Evolutionary conservation across 1,284 basidiomycete species (phyloP).

Genomic region (Microbotryum scabiosae): DNA sequence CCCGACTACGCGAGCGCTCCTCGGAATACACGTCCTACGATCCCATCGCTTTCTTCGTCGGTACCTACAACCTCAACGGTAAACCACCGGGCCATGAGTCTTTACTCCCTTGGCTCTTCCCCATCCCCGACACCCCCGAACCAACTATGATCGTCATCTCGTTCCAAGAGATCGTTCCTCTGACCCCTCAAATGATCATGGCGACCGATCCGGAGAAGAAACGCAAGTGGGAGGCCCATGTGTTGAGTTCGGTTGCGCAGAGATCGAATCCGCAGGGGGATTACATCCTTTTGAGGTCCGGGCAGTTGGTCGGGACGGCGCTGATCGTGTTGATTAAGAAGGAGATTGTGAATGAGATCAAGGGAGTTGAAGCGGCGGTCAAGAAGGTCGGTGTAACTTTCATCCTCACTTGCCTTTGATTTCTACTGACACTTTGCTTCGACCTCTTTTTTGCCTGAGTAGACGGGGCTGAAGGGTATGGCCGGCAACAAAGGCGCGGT

Average conservation of each 20-base stretch:
- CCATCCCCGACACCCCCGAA: slow-evolving; percentile 47
- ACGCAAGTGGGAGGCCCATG: slow-evolving; percentile 78
- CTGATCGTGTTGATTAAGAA: slow-evolving; percentile 75
- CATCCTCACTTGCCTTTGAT: background rate
- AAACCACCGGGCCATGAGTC: slow-evolving; percentile 68
- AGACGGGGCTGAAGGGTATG: slow-evolving; percentile 94
- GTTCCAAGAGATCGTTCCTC: slow-evolving; percentile 95
- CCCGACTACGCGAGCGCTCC: slow-evolving; percentile 58
- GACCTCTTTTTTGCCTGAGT: slow-evolving; percentile 9
- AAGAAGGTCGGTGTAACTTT: slow-evolving; percentile 58
- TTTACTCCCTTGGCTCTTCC: slow-evolving; percentile 82
- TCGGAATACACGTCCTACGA: slow-evolving; percentile 77
- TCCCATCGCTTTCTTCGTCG: slow-evolving; percentile 66
- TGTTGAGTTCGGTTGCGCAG: slow-evolving; percentile 66
- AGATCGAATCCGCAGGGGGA: slow-evolving; percentile 45
- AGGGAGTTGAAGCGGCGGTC: slow-evolving; percentile 82
- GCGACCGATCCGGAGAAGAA: slow-evolving; percentile 89
- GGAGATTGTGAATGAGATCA: slow-evolving; percentile 64
- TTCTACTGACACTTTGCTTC: background rate
- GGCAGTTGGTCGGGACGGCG: slow-evolving; percentile 90
- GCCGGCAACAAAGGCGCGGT: slow-evolving; percentile 87
- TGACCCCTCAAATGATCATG: slow-evolving; percentile 88
- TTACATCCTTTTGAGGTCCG: slow-evolving; percentile 82
- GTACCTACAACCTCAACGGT: slow-evolving; percentile 96
- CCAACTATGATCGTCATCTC: slow-evolving; percentile 86